Evolutionary conservation across 768 basidiomycete species (phyloP), one percentile per base, ranked within the genome.

Genomic region (Mycena filopes): DNA sequence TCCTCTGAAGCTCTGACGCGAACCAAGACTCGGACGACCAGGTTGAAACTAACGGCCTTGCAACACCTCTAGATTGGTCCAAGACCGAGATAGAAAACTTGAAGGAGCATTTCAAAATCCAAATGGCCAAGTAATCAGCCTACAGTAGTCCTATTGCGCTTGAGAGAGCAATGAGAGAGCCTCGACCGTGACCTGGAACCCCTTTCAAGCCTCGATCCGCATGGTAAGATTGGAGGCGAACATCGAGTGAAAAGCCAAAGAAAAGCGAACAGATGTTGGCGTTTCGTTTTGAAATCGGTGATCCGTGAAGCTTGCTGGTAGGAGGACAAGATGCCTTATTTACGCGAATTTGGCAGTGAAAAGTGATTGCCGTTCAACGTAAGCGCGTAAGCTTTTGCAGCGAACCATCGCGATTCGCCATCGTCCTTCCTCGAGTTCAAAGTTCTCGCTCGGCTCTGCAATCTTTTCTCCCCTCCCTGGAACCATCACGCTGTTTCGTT

Each of bases 301-400:
- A 60, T 60, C 59, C 50, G 57, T 48, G 57, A 58, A 59, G 57
- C 40, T 49, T 59, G 47, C 36, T 12, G 55, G 23, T 21, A 36
- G 47, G 41, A 48, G 47, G 31, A 57, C 38, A 25, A 13, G 43
- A 11, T 18, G 7, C n/a, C 49, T 25, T 26, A 28, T 48, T 48
- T 46, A 46, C 26, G 12, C 18, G 33, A n/a, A 3, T 48, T 49
- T 41, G 47, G 38, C 28, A 3, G 5, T 5, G 23, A 42, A 29
- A 29, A 43, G n/a, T 55, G 54, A 55, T 55, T 55, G 54, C 54
- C 54, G 54, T 29, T 43, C 41, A 43, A 43, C 28, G 38, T 11
- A 48, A 48, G 7, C 56, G 23, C n/a, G n/a, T n/a, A n/a, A n/a
- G n/a, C n/a, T n/a, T n/a, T n/a, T n/a, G n/a, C n/a, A n/a, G n/a